phyloP scores from a whole-genome alignment of 2,329 filamentous ascomycete genomes.

The Microcyclosporella mali region DNA sequence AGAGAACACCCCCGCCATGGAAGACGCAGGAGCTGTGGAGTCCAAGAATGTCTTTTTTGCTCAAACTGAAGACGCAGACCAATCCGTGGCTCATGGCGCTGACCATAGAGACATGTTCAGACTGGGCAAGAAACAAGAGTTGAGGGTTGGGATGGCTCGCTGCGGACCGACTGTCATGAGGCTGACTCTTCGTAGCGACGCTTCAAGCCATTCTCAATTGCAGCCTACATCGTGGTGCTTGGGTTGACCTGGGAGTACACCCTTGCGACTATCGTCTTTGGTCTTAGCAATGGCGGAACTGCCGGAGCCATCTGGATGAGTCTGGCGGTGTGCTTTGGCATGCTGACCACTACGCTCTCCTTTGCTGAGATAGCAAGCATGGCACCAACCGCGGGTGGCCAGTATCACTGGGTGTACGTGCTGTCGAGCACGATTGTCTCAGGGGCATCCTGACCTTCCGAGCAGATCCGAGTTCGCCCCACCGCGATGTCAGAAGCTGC shows the following conservation, averaged over 20 bases:
- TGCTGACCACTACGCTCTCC: conserved; percentile 14
- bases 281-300: conserved; percentile 18
- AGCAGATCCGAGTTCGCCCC: conserved; percentile 23
- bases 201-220: conserved; percentile 19
- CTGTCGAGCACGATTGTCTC: too few relatives aligned
- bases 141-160: conserved; percentile 2
- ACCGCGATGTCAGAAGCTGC: conserved; percentile 18
- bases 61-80: too few relatives aligned
- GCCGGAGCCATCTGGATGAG: conserved; percentile 19
- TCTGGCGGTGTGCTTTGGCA: conserved; percentile 12
- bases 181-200: neutral
- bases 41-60: too few relatives aligned
- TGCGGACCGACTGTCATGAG: conserved; percentile 1
- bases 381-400: conserved; percentile 7
- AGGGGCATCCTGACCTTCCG: too few relatives aligned
- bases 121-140: conserved; percentile 18
- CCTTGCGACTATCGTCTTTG: conserved; percentile 7
- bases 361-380: conserved; percentile 24
- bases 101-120: conserved; percentile 17
- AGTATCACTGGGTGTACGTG: conserved; percentile 1
- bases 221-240: conserved; percentile 25
- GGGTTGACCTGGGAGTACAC: conserved; percentile 26
- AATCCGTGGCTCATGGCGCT: too few relatives aligned
- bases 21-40: too few relatives aligned
- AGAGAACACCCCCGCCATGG: too few relatives aligned